Base-by-base conservation (phyloP, 306 rosid genomes). In the Hylodesmum podocarpum region DNA sequence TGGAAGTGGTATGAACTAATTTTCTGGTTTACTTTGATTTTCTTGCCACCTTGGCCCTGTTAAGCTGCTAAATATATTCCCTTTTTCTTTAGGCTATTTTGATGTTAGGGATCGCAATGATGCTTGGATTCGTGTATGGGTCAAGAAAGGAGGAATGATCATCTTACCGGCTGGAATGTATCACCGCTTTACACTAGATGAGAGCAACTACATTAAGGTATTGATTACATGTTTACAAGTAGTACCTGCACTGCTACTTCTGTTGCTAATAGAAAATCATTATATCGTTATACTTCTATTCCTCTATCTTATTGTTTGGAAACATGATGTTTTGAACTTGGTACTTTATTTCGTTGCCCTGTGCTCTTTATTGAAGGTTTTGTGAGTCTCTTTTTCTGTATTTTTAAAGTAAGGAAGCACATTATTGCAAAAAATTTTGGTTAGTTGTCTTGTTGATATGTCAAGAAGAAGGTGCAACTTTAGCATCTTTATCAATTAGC, bases 121-220 rank as follows among this genome's bases (percentile, higher is more conserved):
- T 1, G 86, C 85, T 57, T 96, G 99, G 99, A 96, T 96, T 78
- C 98, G 97, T 27, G 89, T 96, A 19, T 91, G 93, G 93, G 31
- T 96, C 63, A 93, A 93, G 87, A 96, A 96, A 85, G 99, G 98
- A 25, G 99, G 94, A 73, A 63, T 96, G 97, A 96, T 96, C 81
- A 84, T 96, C 78, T 88, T 96, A 84, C 98, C 99, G 65, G 98
- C 99, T 76, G 99, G 99, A 73, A 92, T 92, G 25, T 96, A 96
- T 70, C 98, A 96, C 72, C 98, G 98, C 63, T 96, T 96, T 80
- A 96, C 99, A n/a, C 80, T 92, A 51, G 99, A 96, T 85, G 81
- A 93, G 77, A 64, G 61, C 86, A 93, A 96, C 80, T 96, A 96
- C 80, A 96, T 96, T 77, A 96, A 96, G 99, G 99, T 93, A 87